A percentile compares a stretch with the other conserved stretches of the same genome.
phyloP scores from a whole-genome alignment of 306 rosid genomes.

The Vicia villosa region DNA sequence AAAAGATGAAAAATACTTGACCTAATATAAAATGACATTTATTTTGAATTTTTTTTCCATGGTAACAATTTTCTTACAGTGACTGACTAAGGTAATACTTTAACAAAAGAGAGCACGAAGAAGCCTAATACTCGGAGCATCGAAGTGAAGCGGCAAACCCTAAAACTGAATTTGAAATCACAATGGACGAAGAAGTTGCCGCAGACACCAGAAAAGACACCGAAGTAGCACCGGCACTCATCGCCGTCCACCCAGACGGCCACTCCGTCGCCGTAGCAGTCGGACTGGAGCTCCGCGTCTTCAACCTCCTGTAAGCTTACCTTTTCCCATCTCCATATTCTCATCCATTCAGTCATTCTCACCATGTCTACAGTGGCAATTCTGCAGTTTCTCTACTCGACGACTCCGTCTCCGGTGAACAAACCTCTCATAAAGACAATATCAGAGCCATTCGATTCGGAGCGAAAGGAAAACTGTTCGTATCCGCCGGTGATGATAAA shows the following conservation, averaged over 20 bases:
- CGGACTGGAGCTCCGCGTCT: conserved; percentile 82
- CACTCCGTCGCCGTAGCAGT: conserved; percentile 70
- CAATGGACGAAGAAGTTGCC: conserved; percentile 52
- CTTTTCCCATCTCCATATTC: background rate
- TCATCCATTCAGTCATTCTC: background rate
- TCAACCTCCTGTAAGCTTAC: conserved; percentile 62
- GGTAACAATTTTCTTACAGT: no score
- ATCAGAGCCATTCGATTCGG: conserved; percentile 80
- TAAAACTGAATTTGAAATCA: conserved; percentile 12
- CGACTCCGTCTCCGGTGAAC: conserved; percentile 39
- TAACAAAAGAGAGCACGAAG: background rate
- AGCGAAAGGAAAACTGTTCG: conserved; percentile 68
- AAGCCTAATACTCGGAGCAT: background rate
- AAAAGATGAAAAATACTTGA: no score
- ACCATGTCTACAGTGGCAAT: conserved; percentile 46
- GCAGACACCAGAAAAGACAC: conserved; percentile 51
- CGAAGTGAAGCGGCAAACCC: conserved; percentile 49
- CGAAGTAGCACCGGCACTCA: conserved; percentile 84
- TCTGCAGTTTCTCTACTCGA: conserved; percentile 59
- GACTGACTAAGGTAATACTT: no score
- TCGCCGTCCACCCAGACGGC: conserved; percentile 70
- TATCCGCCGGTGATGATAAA: conserved; percentile 93
- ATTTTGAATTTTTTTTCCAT: no score
- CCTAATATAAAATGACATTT: no score
- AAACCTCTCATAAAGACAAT: conserved; percentile 63